Conservation (phyloP, 768 basidiomycete genomes). For the Tephrocybe sp. region DNA sequence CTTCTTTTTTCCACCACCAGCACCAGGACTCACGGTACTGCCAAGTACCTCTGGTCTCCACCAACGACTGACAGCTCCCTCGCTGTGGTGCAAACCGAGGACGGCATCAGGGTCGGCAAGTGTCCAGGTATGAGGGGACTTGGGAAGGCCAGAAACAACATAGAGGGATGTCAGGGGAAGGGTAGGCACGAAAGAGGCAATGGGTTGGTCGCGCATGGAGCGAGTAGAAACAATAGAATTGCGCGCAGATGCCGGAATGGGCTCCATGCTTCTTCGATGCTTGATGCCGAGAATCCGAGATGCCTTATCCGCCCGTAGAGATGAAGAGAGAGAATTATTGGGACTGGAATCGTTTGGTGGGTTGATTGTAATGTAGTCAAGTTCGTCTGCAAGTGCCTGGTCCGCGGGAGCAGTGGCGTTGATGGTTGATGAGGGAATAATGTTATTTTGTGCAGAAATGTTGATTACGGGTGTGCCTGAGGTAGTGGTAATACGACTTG, state of each 20-base stretch:
- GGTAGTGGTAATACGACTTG: constrained; percentile 24
- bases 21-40: constrained; percentile 81
- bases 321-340: constrained; percentile 29
- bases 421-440: constrained; percentile 20
- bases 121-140: constrained; percentile 88
- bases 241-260: constrained; percentile 74
- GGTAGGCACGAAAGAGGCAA: constrained; percentile 64
- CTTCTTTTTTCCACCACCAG: constrained; percentile 76
- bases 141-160: constrained; percentile 85
- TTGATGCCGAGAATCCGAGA: constrained; percentile 73
- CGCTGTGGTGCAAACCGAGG: constrained; percentile 75
- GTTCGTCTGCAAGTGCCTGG: constrained; percentile 62
- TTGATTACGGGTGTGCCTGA: constrained; percentile 52
- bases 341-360: constrained; percentile 30
- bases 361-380: constrained; percentile 64
- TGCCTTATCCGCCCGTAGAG: constrained; percentile 64
- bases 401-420: constrained; percentile 27
- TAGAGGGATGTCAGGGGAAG: constrained; percentile 81
- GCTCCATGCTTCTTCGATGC: constrained; percentile 80
- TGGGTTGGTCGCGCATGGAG: constrained; percentile 55
- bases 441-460: constrained; percentile 38
- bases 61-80: constrained; percentile 84
- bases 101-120: constrained; percentile 83
- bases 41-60: constrained; percentile 92
- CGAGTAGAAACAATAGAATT: constrained; percentile 78